phyloP scores from a whole-genome alignment of 2,329 filamentous ascomycete species.

The Lojkania enalia region DNA sequence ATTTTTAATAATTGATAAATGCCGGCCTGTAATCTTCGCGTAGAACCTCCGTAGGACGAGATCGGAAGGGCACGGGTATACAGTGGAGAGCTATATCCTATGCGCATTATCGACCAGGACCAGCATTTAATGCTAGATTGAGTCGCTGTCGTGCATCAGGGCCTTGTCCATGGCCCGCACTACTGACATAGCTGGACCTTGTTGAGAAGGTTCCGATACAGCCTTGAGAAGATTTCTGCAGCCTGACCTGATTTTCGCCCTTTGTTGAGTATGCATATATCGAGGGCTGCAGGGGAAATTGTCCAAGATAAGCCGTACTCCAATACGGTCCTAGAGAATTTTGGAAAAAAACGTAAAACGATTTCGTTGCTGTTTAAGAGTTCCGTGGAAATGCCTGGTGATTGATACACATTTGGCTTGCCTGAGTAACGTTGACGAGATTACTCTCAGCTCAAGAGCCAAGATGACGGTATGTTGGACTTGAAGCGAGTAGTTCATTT shows the following conservation, averaged over 20 bases:
- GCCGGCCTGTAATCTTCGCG: neutral
- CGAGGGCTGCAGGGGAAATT: neutral
- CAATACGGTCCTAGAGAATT: too few relatives aligned
- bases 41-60: neutral
- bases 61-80: neutral
- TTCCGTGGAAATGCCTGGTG: too few relatives aligned
- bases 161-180: neutral
- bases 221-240: constrained; percentile 4
- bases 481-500: too few relatives aligned
- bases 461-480: too few relatives aligned
- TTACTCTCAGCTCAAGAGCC: too few relatives aligned
- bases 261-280: neutral
- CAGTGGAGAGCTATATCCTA: neutral
- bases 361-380: too few relatives aligned
- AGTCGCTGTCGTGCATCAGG: constrained; percentile 2
- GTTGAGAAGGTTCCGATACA: too few relatives aligned
- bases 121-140: neutral
- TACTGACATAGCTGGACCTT: too few relatives aligned
- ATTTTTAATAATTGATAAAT: constrained; percentile 2
- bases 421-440: too few relatives aligned
- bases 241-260: constrained; percentile 8
- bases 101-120: neutral
- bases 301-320: too few relatives aligned
- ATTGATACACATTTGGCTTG: too few relatives aligned
- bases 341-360: too few relatives aligned